Evolutionary conservation across 805 yeast species (phyloP).

Genomic region (Myxozyma lipomycoides): DNA sequence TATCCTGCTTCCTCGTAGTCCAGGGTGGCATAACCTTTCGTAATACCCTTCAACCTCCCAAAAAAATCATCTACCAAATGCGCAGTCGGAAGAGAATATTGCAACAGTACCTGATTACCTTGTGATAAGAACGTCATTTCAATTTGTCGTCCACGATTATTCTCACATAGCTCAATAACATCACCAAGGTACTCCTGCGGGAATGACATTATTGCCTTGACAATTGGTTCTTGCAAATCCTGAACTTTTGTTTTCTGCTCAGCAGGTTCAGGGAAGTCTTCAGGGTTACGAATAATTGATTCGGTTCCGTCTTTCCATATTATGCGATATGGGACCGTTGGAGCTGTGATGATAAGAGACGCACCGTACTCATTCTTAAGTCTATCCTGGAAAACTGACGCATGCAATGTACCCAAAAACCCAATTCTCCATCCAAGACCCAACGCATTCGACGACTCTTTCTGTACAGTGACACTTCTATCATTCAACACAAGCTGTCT

Average conservation of each 20-base stretch:
- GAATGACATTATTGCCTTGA: slow-evolving; percentile 82
- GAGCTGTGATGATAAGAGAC: slow-evolving; percentile 84
- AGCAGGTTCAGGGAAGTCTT: slow-evolving; percentile 74
- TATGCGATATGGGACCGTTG: slow-evolving; percentile 89
- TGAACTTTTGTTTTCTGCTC: slow-evolving; percentile 45
- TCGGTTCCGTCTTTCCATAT: slow-evolving; percentile 63
- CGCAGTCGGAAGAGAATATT: slow-evolving; percentile 78
- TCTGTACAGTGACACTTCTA: slow-evolving; percentile 80
- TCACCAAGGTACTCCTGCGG: slow-evolving; percentile 86
- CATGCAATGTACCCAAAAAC: slow-evolving; percentile 89
- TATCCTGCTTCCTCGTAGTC: slow-evolving; percentile 96
- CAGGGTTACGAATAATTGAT: slow-evolving; percentile 77
- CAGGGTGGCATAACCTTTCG: slow-evolving; percentile 88
- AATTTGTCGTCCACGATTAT: slow-evolving; percentile 74
- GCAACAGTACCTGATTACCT: slow-evolving; percentile 69
- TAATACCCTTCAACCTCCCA: slow-evolving; percentile 83
- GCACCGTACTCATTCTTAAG: slow-evolving; percentile 93
- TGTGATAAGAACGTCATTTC: slow-evolving; percentile 72
- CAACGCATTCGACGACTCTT: slow-evolving; percentile 88
- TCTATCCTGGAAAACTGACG: slow-evolving; percentile 89
- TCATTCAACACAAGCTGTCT: slow-evolving; percentile 86
- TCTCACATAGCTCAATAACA: slow-evolving; percentile 82
- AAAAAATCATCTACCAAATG: slow-evolving; percentile 93
- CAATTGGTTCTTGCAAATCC: slow-evolving; percentile 73
- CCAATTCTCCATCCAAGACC: slow-evolving; percentile 99